Base-by-base conservation (phyloP, 2,329 filamentous ascomycete genomes). In the Myriosclerotinia duriaeana region DNA sequence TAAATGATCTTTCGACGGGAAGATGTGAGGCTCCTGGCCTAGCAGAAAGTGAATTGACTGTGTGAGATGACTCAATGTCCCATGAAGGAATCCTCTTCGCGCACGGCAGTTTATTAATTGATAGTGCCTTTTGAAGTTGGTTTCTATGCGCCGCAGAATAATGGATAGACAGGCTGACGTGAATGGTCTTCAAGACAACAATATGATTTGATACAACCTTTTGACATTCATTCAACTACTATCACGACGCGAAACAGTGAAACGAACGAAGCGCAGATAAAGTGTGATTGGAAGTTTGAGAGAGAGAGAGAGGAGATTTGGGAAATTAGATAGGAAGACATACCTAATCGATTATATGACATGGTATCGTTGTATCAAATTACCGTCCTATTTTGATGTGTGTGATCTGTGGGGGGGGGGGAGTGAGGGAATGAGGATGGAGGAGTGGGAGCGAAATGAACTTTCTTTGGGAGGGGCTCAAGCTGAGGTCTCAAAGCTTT, bases 321-420 rank as follows among this genome's bases (percentile, higher is more conserved):
- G 30, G 34, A 61, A 50, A 61, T 38, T 61, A 40, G 58, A 61
- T 38, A 40, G 58, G n/a, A 52, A 68, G 68, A 86, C 86, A 81
- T 83, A 86, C 89, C 87, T 83, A 91, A 79, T 74, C 88, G 87
- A 81, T 91, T 90, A 81, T 92, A 92, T 77, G 87, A 85, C 87
- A 91, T 90, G 69, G 70, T 72, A 66, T 26, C 26, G 56, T 40
- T 52, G 56, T 53, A 38, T 42, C 42, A 26, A 36, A 66, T 22
- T 44, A n/a, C 15, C 44, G 44, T 50, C 44, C 44, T 61, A 50
- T 53, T 44, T 36, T 53, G 56, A n/a, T 1, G 36, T 50, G 54
- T 58, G 55, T 38, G 34, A 60, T 60, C 58, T 38, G 58, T 48
- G 44, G 58, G 44, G 58, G n/a, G 56, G 42, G n/a, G 26, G 26